Percentiles rank a stretch among this genome's conserved stretches.
Conservation (phyloP, 306 rosid genomes). For the Pyrus communis region DNA sequence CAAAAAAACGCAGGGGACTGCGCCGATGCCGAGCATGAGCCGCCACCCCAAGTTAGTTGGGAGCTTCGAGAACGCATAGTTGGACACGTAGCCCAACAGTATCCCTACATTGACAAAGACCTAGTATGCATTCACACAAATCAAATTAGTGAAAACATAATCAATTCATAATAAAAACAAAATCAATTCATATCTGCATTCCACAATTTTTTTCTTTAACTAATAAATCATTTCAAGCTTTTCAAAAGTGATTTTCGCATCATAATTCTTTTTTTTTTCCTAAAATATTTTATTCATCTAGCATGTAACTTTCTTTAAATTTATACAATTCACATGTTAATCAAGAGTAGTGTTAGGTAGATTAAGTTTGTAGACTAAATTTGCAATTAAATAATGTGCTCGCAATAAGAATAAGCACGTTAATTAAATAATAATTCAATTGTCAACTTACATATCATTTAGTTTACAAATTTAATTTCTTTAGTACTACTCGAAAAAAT, state of each 20-base stretch:
- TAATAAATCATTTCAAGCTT: not conserved
- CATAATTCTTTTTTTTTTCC: too few relatives aligned
- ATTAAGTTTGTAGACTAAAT: too few relatives aligned
- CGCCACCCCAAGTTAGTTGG: slow-evolving; percentile 42
- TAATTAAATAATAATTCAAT: too few relatives aligned
- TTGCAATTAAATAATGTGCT: too few relatives aligned
- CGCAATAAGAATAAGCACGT: too few relatives aligned
- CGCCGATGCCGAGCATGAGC: slow-evolving; percentile 56
- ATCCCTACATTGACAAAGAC: slow-evolving; percentile 51
- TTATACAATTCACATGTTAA: not conserved
- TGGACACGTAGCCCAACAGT: slow-evolving; percentile 44
- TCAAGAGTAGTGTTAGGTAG: too few relatives aligned
- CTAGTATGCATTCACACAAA: slow-evolving; percentile 9
- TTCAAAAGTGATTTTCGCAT: not conserved
- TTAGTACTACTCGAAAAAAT: too few relatives aligned
- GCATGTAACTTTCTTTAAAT: not conserved
- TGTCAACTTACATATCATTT: too few relatives aligned
- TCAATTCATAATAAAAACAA: not conserved
- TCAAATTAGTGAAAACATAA: not conserved
- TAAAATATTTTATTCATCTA: not conserved
- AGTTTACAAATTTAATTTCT: too few relatives aligned
- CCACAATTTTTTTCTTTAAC: not conserved
- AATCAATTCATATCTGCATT: not conserved
- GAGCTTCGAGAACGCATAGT: slow-evolving; percentile 46
- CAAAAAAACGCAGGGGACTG: slow-evolving; percentile 34